These are phyloP conservation scores for Daldinia loculata DNA, from an alignment of 495 filamentous ascomycete species.

Conservation along the genomic window DNA sequence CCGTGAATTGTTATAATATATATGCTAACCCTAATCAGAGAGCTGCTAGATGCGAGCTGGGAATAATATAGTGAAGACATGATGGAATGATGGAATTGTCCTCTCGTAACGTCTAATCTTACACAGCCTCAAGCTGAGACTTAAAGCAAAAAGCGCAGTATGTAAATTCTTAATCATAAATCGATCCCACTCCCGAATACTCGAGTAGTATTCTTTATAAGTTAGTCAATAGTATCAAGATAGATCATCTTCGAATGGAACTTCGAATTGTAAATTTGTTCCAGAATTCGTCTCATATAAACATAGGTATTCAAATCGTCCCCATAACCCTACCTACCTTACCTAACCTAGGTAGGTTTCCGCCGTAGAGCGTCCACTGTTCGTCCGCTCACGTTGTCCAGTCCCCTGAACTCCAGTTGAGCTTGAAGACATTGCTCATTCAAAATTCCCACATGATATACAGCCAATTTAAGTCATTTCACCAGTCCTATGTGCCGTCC, in stretches of 20 bases:
- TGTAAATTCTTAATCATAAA: not conserved
- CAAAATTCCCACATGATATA: slow-evolving; percentile 22
- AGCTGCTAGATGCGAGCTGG: too few species aligned
- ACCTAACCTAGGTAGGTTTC: not conserved
- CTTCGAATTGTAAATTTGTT: slow-evolving; percentile 13
- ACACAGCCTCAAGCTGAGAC: not conserved
- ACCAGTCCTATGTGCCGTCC: not conserved
- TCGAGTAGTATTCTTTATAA: not conserved
- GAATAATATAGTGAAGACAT: not conserved
- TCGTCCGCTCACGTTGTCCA: slow-evolving; percentile 6
- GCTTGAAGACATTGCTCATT: slow-evolving; percentile 5
- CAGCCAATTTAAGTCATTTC: slow-evolving; percentile 13
- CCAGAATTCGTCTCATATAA: slow-evolving; percentile 13
- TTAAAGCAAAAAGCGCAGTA: not conserved
- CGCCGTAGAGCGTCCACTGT: slow-evolving; percentile 12
- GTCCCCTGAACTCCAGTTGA: slow-evolving; percentile 22
- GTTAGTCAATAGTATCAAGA: not conserved
- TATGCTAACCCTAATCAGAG: not conserved
- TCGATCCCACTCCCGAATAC: not conserved
- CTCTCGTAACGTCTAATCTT: not conserved
- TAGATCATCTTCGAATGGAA: not conserved
- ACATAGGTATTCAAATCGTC: slow-evolving; percentile 6
- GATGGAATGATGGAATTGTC: not conserved
- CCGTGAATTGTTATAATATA: not conserved
- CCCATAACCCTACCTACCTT: slow-evolving; percentile 8